Evolutionary conservation across 805 yeast species (phyloP), one percentile per base, ranked within the genome.

Genomic region (Komagataella ulmi): DNA sequence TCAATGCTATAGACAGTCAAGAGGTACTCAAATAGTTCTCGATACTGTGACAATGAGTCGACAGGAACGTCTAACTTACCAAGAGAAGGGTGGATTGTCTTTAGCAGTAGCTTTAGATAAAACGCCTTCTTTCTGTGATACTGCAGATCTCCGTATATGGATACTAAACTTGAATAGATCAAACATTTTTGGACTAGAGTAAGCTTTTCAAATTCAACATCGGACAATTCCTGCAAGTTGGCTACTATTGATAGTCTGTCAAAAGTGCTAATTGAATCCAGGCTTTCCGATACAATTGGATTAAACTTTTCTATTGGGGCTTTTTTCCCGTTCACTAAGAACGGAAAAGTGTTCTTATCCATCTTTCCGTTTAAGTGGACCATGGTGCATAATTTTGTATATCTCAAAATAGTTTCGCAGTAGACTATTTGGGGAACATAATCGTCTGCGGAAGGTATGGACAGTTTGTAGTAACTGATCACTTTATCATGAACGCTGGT

Each of bases 391-490:
- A 86, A 74, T 52, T 80, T 79, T 19, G 82, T 67, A 50, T 74
- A 76, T 54, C 97, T 72, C 36, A 89, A 57, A 2, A 85, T 69
- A 1, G 83, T 73, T 56, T 88, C 96, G 46, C 85, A 79, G 56
- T 80, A 85, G 0, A 89, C 89, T 1, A 84, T 65, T 54, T 83
- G 91, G 0, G 98, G 97, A 0, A 84, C 90, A 56, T 77, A 78
- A 56, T 91, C 96, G 52, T 81, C 88, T 7, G 75, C 72, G 52
- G 76, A 81, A 45, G 70, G 62, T 4, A 78, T 69, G 44, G 91
- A 81, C 45, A 67, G 57, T 52, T 71, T 74, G 62, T 75, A 83
- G 58, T 60, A 78, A 48, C 58, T 69, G 6, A 75, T 52, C 3
- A 69, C 62, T 52, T 70, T 73, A 10, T 60, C 66, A 30, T 70